Base-by-base conservation (phyloP, 768 basidiomycete genomes). In the Serpula lacrymans region DNA sequence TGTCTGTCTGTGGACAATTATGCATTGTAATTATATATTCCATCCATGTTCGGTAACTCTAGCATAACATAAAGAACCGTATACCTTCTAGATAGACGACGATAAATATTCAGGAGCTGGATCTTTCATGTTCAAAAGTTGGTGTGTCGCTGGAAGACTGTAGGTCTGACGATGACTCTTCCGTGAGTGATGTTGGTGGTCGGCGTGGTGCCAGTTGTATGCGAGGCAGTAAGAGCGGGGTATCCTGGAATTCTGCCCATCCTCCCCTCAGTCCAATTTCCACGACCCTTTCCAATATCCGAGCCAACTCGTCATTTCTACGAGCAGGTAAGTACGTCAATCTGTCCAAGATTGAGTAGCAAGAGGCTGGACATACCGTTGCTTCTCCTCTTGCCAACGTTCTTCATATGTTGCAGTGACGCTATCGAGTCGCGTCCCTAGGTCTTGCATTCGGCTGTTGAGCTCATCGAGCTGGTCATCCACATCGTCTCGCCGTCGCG, bases 381-480 rank as follows among this genome's bases (percentile, higher is more conserved):
- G 54, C 44, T 58, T 64, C 47, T 77, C 69, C 26, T 74, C 73
- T 17, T 51, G 48, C 51, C 68, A 49, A 38, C 72, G 62, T 24
- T 72, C 71, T 37, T 78, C 75, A 46, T 74, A 65, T 31, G 51
- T 51, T 34, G 48, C 52, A 29, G 59, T 48, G n/a, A 82, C 46
- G 14, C 50, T 52, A 12, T 72, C 67, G 10, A 80, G 57, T 5
- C 65, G 59, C 17, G 59, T 57, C 12, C n/a, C n/a, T n/a, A n/a
- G n/a, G n/a, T n/a, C n/a, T n/a, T n/a, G n/a, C n/a, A n/a, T n/a
- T n/a, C n/a, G n/a, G n/a, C n/a, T n/a, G n/a, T n/a, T n/a, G 2
- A 90, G 69, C 1, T 70, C 69, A 4, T 87, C 84, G 20, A 90
- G 65, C 41, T 75, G 70, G 38, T 90, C 88, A 46, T 86, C 80